Evolutionary conservation across 306 rosid species (phyloP), one percentile per base, ranked within the genome.

Genomic region (Fragaria ananassa): DNA sequence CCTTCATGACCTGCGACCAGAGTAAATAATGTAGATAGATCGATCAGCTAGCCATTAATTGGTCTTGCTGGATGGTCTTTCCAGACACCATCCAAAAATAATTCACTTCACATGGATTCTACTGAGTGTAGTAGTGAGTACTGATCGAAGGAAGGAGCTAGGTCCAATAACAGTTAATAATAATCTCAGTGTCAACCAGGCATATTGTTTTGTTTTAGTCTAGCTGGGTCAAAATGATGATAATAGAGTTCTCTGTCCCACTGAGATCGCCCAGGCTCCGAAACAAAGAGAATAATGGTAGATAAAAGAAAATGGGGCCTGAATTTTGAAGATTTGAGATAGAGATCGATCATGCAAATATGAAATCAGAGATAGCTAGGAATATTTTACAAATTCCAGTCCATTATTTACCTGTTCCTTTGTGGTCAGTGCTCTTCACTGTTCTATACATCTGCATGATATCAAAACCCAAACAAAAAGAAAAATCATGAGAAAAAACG

Each of bases 361-460:
- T 60, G 37, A 4, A 58, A 60, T 60, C 37, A 60, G 17, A 60
- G 18, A 0, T 60, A 27, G 4, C 37, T 12, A 4, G 66, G 18
- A 3, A 11, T 12, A 25, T 58, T 25, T 7, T 62, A 19, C 76
- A 83, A 77, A 77, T 69, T 71, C 77, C 74, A 80, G 75, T 86
- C 6, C 44, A 64, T 64, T 65, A 35, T 35, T 65, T 93, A 91
- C 97, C 98, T 83, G 90, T 65, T 60, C 84, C 84, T 80, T 86
- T 93, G 81, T 58, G 54, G 80, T 81, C 97, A 76, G 97, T 89
- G 88, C 91, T 85, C 93, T 89, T 93, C 93, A 93, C 98, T 79
- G 98, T 93, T 91, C 98, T 93, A 86, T 93, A 93, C 98, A 93
- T 93, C 98, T 93, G 98, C 96, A 93, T 81, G 85, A 87, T 75